phyloP scores from a whole-genome alignment of 2,329 filamentous ascomycete genomes.

The Dactylonectria macrodidyma region DNA sequence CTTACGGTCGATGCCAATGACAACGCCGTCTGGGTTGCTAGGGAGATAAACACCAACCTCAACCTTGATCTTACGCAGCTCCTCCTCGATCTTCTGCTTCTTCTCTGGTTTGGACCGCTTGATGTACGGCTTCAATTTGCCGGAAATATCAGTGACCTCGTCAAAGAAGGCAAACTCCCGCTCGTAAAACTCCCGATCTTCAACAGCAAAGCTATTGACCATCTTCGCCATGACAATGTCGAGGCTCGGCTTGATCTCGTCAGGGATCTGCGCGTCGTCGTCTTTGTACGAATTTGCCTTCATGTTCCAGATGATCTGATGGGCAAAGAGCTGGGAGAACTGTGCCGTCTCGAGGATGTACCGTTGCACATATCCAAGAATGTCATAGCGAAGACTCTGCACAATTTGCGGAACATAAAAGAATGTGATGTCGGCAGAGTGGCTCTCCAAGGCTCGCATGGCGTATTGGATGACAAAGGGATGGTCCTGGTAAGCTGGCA shows the following conservation, averaged over 20 bases:
- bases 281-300: slow-evolving; percentile 99
- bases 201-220: slow-evolving; percentile 83
- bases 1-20: slow-evolving; percentile 98
- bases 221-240: slow-evolving; percentile 91
- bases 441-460: slow-evolving; percentile 93
- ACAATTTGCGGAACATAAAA: slow-evolving; percentile 99
- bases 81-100: slow-evolving; percentile 99
- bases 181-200: slow-evolving; percentile 90
- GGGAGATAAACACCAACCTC: slow-evolving; percentile 98
- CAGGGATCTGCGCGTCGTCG: slow-evolving; percentile 90
- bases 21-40: slow-evolving; percentile 95
- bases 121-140: slow-evolving; percentile 94
- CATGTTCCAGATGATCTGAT: slow-evolving; percentile 99
- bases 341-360: slow-evolving; percentile 98
- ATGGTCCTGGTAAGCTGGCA: slow-evolving; percentile 91
- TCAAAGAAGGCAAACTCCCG: slow-evolving; percentile 98
- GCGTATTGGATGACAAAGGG: slow-evolving; percentile 97
- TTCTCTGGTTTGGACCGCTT: slow-evolving; percentile 95
- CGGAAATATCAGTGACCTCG: slow-evolving; percentile 95
- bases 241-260: slow-evolving; percentile 92
- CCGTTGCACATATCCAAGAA: slow-evolving; percentile 92
- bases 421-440: slow-evolving; percentile 97
- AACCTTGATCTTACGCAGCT: slow-evolving; percentile 96
- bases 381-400: slow-evolving; percentile 93
- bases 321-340: slow-evolving; percentile 97